Evolutionary conservation across 805 yeast species (phyloP), one percentile per base, ranked within the genome.

Genomic region (Candida caryicola): DNA sequence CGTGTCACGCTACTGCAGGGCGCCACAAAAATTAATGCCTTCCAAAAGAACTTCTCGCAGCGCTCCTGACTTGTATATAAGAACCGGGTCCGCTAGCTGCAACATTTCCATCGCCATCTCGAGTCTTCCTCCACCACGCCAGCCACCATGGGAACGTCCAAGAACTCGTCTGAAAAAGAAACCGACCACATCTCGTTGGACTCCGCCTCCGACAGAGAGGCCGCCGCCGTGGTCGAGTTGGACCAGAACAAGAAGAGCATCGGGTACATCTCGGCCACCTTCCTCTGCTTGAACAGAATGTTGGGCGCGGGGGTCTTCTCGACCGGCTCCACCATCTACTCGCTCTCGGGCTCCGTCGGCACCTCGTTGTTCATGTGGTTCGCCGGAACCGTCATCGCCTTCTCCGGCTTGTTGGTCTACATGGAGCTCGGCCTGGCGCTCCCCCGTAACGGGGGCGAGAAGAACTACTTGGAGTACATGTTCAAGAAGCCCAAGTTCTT

Each of bases 401-500:
- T 68, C 41, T 47, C 64, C 47, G 62, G 73, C 10, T 59, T 82
- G 49, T 72, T 77, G 52, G 87, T 82, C 3, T 85, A 85, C 59
- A 77, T 85, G 79, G 93, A 85, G 55, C 82, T 83, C 57, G 95
- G 95, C 12, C 76, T 79, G 2, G 81, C 78, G 33, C 77, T 84
- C 40, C 86, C 87, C 33, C 76, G 83, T 63, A 85, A 85, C 52
- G 95, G 95, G 48, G 95, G 93, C 49, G 95, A 86, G 55, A 85
- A 84, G 62, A 84, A 83, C 52, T 86, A 86, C 56, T 63, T 86
- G 50, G 93, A 85, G 57, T 81, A 74, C 49, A 76, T 84, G 34
- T 86, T 71, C 64, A 71, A 69, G 34, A 78, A 75, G 49, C 95
- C 95, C 29, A 74, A 67, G 55, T 84, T 81, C 54, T 67, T 86